These are phyloP conservation scores for Talaromyces ruber DNA, from an alignment of 495 filamentous ascomycete genomes.

Conservation along the genomic window DNA sequence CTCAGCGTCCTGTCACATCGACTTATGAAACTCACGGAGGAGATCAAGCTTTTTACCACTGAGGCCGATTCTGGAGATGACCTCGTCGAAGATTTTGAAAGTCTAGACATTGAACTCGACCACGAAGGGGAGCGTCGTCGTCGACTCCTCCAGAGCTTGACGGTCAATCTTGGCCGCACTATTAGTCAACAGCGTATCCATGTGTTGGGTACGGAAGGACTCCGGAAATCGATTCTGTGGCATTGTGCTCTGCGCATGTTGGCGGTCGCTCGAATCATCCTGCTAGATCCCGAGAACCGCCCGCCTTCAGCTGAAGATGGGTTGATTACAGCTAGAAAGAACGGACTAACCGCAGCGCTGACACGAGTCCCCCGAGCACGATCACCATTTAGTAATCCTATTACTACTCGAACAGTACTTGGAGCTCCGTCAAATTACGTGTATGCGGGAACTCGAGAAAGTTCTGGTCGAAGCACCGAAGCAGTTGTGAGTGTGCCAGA, in stretches of 20 bases:
- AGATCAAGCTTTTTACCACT: constrained; percentile 15
- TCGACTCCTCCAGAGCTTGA: constrained; percentile 13
- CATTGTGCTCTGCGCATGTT: constrained; percentile 24
- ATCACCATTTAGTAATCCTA: not conserved
- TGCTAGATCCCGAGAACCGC: constrained; percentile 17
- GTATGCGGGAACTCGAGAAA: too few relatives aligned
- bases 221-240: constrained; percentile 24
- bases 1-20: constrained; percentile 22
- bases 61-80: constrained; percentile 7
- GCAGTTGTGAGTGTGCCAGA: too few relatives aligned
- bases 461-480: too few relatives aligned
- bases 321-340: not conserved
- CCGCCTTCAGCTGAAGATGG: constrained; percentile 1
- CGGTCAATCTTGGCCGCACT: constrained; percentile 12
- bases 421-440: not conserved
- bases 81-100: not conserved
- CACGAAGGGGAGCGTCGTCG: constrained; percentile 7
- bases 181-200: constrained; percentile 18
- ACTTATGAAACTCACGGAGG: constrained; percentile 47
- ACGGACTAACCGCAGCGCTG: not conserved
- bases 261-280: constrained; percentile 18
- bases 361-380: not conserved
- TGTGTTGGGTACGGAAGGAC: constrained; percentile 18
- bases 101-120: not conserved
- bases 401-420: not conserved